phyloP scores from a whole-genome alignment of 192 early-diverging fungal species.

The Coemansia sp. region DNA sequence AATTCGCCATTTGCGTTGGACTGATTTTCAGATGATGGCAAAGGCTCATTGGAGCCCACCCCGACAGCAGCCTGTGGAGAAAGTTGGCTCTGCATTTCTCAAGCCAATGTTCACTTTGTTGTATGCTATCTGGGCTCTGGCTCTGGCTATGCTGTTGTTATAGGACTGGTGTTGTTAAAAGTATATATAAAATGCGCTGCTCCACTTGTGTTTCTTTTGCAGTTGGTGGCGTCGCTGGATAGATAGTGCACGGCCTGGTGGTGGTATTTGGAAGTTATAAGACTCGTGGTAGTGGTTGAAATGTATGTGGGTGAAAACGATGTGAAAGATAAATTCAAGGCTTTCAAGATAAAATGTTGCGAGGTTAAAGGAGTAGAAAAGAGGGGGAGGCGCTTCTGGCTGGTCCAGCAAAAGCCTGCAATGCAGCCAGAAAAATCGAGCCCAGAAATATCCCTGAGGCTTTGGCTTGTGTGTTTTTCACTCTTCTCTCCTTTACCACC shows the following conservation, averaged over 20 bases:
- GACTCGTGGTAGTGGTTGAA: neutral
- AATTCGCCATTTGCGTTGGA: neutral
- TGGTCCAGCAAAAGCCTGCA: too few relatives aligned
- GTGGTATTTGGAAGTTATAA: neutral
- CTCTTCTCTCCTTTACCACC: neutral
- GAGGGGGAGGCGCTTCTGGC: neutral
- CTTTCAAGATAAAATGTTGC: neutral
- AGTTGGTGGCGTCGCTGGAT: neutral
- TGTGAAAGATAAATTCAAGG: neutral
- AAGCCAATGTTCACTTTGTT: neutral
- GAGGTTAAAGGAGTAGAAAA: neutral
- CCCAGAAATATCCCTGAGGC: too few relatives aligned
- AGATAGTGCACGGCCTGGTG: neutral
- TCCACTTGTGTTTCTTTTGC: neutral
- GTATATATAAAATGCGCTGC: neutral
- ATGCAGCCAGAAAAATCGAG: too few relatives aligned
- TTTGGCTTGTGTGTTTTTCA: too few relatives aligned
- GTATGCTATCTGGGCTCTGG: neutral
- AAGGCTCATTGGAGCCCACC: neutral
- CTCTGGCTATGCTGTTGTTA: neutral
- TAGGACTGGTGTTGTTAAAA: neutral
- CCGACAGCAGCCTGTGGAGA: neutral
- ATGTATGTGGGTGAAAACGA: neutral
- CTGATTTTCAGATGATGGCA: slow-evolving; percentile 13
- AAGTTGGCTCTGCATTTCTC: slow-evolving; percentile 5